Evolutionary conservation across 208 protist genomes (phyloP), one percentile per base, ranked within the genome.

Genomic region (Dictyostelium gargantuum): DNA sequence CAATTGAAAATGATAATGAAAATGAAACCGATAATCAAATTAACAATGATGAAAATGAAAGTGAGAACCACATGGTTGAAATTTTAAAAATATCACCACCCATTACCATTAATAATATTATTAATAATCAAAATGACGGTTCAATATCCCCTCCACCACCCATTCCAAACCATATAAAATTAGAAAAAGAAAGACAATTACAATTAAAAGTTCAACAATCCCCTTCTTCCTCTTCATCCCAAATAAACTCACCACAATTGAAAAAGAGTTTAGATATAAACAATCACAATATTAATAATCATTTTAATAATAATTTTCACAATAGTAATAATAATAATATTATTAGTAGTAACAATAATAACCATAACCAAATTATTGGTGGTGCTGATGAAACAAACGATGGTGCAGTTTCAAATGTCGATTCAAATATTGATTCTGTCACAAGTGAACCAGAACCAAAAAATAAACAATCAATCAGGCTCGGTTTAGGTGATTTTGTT

Each of bases 401-500:
- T 21, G 23, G 52, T 23, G 35, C 42, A 5, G 44, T 52, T 54
- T 79, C 73, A 54, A 40, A 70, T 11, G 32, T 38, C 11, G 63
- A 70, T 40, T 74, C 68, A 29, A 77, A 26, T 77, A 17, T 50
- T 42, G 46, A 80, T 21, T 58, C 29, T 6, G 23, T 8, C 9
- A 11, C 6, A 2, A 66, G n/a, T 66, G 40, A 46, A 48, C 2
- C 61, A 32, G 1, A 19, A 35, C 8, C 3, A 35, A 85, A 35
- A 26, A 26, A 3, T 23, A 76, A 48, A 26, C 84, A 68, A 38
- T 91, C 85, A 35, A 91, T 97, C 17, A 97, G 97, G 92, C 93
- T 98, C 19, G 97, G 97, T 44, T 89, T 98, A 3, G 97, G 97
- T 52, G 97, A 98, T 93, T 98, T 98, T 85, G 96, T 98, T 54